Percentiles rank a stretch among this genome's conserved stretches.
These are phyloP conservation scores for Puccinia novopanici DNA, from an alignment of 1,284 basidiomycete species.

Conservation along the genomic window DNA sequence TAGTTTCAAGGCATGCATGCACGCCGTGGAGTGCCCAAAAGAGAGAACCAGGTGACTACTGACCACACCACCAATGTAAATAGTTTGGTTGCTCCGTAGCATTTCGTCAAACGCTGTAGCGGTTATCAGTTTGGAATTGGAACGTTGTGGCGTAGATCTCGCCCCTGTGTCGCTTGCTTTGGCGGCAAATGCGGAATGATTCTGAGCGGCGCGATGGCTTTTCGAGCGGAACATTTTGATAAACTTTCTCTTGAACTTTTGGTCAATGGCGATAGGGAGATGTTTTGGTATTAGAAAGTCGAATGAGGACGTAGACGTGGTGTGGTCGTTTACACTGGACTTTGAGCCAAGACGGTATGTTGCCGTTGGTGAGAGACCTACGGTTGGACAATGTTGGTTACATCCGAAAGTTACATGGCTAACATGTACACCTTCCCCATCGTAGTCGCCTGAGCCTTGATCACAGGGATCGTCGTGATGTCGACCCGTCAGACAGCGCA, in stretches of 20 bases:
- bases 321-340: background rate
- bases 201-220: background rate
- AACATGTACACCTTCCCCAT: constrained; percentile 2
- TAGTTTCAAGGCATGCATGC: background rate
- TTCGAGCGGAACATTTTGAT: constrained; percentile 12
- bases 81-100: constrained; percentile 16
- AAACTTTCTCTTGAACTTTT: constrained; percentile 3
- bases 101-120: constrained; percentile 17
- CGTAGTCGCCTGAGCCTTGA: background rate
- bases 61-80: constrained; percentile 5
- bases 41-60: background rate
- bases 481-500: background rate
- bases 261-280: background rate
- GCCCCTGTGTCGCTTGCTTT: background rate
- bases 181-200: background rate
- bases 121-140: background rate
- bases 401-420: background rate
- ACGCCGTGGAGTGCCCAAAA: background rate
- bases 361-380: constrained; percentile 20
- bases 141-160: background rate
- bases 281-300: background rate
- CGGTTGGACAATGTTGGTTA: constrained; percentile 20
- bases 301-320: background rate
- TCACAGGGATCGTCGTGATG: constrained; percentile 3
- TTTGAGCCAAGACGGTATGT: constrained; percentile 16